A percentile compares a stretch with the other conserved stretches of the same genome.
Conservation (phyloP, 768 basidiomycete species). For the Xerocomus spinulosus region DNA sequence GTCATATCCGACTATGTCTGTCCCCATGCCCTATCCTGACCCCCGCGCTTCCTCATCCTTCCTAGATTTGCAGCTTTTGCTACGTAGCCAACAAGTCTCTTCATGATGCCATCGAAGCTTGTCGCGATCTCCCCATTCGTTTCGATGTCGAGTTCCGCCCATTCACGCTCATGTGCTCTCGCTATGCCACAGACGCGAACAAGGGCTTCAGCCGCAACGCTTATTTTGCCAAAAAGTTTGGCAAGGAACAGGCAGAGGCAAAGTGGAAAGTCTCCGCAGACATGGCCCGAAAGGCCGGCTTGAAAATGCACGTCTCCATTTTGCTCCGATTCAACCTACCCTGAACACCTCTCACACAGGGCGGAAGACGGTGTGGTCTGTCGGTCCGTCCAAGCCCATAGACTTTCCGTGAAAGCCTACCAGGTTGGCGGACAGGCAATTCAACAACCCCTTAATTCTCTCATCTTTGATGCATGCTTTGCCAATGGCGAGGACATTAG, state of each 20-base stretch:
- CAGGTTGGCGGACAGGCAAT: constrained; percentile 37
- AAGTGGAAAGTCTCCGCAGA: constrained; percentile 26
- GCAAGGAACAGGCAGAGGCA: constrained; percentile 23
- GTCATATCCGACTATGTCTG: constrained; percentile 35
- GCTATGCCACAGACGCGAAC: constrained; percentile 14
- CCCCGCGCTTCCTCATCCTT: constrained; percentile 6
- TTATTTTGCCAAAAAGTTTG: constrained; percentile 25
- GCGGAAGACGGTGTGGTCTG: constrained; percentile 36
- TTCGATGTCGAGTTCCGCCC: constrained; percentile 37
- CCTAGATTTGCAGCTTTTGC: constrained; percentile 34
- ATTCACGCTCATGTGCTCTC: constrained; percentile 29
- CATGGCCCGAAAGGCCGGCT: constrained; percentile 27
- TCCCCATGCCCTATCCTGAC: neutral
- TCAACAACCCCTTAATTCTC: constrained; percentile 35
- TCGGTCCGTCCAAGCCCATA: constrained; percentile 40
- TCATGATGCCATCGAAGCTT: constrained; percentile 33
- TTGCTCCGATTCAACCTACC: neutral
- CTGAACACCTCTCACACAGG: constrained; percentile 18
- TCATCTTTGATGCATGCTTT: constrained; percentile 39
- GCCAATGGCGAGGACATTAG: constrained; percentile 39
- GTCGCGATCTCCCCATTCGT: constrained; percentile 28
- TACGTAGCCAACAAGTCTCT: constrained; percentile 38
- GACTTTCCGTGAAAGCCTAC: constrained; percentile 42
- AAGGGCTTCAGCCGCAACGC: constrained; percentile 19
- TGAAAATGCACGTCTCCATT: constrained; percentile 20